Conservation (phyloP, 2,329 filamentous ascomycete species). For the Monilinia vaccinii-corymbosi region DNA sequence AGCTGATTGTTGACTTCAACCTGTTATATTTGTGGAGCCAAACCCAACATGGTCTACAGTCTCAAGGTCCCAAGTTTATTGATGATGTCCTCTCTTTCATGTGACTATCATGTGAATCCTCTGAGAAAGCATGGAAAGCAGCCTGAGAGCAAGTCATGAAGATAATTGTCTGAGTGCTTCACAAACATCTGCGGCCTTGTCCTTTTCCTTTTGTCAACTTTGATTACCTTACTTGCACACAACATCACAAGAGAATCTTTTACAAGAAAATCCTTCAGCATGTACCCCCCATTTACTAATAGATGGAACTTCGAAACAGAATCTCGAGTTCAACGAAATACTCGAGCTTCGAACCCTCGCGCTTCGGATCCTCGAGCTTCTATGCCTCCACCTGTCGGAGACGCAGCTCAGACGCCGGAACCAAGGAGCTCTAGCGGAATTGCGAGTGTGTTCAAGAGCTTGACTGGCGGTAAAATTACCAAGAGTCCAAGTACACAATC, state of each 20-base stretch:
- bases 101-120: background rate
- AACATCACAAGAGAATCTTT: background rate
- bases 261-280: background rate
- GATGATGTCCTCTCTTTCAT: background rate
- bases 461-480: constrained; percentile 44
- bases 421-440: constrained; percentile 46
- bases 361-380: constrained; percentile 28
- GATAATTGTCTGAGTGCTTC: background rate
- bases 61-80: background rate
- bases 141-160: background rate
- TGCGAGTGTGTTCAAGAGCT: constrained; percentile 54
- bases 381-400: constrained; percentile 53
- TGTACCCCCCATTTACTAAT: constrained; percentile 7
- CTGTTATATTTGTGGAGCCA: background rate
- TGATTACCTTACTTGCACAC: background rate
- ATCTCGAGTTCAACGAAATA: constrained; percentile 5
- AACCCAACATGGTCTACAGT: background rate
- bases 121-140: background rate
- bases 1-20: background rate
- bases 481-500: constrained; percentile 38
- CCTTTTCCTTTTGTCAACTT: background rate
- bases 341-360: constrained; percentile 9
- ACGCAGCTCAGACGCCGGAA: constrained; percentile 47
- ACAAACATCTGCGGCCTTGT: background rate
- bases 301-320: constrained; percentile 1